A percentile compares a stretch with the other conserved stretches of the same genome.
Conservation (phyloP, 2,329 filamentous ascomycete species). For the Byssothecium circinans region DNA sequence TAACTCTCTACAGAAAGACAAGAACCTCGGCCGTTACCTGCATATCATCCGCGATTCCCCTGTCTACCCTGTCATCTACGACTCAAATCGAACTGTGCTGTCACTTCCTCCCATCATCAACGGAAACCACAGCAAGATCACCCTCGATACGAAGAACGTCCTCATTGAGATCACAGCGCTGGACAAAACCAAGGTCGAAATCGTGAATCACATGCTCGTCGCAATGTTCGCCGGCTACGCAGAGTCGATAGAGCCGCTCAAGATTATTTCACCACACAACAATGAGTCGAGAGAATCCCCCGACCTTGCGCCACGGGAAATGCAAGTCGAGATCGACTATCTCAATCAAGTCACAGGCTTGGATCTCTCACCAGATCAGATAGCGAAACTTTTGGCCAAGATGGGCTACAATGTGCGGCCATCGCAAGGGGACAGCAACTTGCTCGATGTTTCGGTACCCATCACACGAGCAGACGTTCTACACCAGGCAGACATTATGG, state of each 20-base stretch:
- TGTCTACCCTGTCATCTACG: conserved; percentile 94
- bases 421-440: conserved; percentile 65
- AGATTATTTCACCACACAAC: conserved; percentile 92
- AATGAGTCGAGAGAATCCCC: conserved; percentile 78
- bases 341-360: conserved; percentile 92
- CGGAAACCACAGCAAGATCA: conserved; percentile 95
- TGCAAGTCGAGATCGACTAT: conserved; percentile 86
- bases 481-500: conserved; percentile 98
- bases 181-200: conserved; percentile 93
- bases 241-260: conserved; percentile 89
- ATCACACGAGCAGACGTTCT: conserved; percentile 91
- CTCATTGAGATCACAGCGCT: conserved; percentile 97
- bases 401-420: conserved; percentile 87
- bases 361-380: conserved; percentile 69
- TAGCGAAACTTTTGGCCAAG: conserved; percentile 79
- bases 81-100: conserved; percentile 82
- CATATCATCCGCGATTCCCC: conserved; percentile 93
- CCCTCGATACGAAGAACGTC: conserved; percentile 84
- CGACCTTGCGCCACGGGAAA: conserved; percentile 72
- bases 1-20: conserved; percentile 67
- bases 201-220: conserved; percentile 93
- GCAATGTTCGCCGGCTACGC: conserved; percentile 97
- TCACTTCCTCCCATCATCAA: conserved; percentile 98
- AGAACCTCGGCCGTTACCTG: conserved; percentile 84
- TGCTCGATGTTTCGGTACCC: conserved; percentile 81